phyloP scores from a whole-genome alignment of 2,329 filamentous ascomycete genomes.

The Stemphylium lycopersici region DNA sequence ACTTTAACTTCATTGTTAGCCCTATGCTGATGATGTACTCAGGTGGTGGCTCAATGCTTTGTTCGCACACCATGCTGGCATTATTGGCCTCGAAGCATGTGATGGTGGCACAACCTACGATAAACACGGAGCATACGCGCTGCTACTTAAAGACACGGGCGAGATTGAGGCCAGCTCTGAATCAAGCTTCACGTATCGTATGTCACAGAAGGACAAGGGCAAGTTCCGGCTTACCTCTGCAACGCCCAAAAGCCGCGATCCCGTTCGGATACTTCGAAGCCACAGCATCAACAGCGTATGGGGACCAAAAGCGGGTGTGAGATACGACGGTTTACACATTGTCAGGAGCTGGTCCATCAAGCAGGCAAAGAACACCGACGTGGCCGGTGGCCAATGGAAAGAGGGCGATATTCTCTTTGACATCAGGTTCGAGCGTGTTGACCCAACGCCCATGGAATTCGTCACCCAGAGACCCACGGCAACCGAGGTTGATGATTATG shows the following conservation, averaged over 20 bases:
- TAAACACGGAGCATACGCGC: conserved; percentile 52
- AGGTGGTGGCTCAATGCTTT: conserved; percentile 59
- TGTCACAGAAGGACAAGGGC: conserved; percentile 48
- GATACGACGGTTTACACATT: conserved; percentile 55
- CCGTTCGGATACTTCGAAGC: conserved; percentile 53
- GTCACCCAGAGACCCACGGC: conserved; percentile 50
- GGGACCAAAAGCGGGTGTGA: conserved; percentile 54
- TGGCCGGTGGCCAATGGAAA: conserved; percentile 20
- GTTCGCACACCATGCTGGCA: conserved; percentile 56
- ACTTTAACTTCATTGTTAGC: neutral
- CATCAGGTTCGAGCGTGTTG: conserved; percentile 48
- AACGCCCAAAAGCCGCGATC: conserved; percentile 48
- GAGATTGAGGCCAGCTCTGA: conserved; percentile 47
- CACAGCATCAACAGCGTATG: conserved; percentile 54
- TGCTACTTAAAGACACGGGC: conserved; percentile 50
- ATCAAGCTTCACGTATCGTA: conserved; percentile 51
- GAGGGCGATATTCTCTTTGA: conserved; percentile 45
- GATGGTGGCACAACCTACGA: conserved; percentile 53
- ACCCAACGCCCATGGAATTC: conserved; percentile 43
- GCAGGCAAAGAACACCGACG: conserved; percentile 24
- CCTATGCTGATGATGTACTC: conserved; percentile 9
- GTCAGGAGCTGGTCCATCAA: conserved; percentile 52
- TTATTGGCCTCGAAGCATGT: conserved; percentile 52
- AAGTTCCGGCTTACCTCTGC: conserved; percentile 53
- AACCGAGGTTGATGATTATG: conserved; percentile 56